These are phyloP conservation scores for Xylaria grammica DNA, from an alignment of 495 filamentous ascomycete species.

Conservation along the genomic window DNA sequence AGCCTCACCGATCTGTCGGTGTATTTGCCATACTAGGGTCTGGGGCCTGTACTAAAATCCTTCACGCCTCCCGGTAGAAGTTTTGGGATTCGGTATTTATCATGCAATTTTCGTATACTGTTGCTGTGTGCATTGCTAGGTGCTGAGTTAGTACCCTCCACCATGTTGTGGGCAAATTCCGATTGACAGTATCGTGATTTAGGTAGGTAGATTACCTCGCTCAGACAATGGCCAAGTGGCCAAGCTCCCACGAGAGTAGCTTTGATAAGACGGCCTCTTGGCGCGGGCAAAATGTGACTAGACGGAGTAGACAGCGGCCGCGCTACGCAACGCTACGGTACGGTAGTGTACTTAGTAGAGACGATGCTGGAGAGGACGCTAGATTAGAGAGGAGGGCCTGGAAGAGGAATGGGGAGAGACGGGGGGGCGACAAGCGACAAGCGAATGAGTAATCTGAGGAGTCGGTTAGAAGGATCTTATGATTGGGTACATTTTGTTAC, in stretches of 20 bases:
- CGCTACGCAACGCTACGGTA: too few species aligned
- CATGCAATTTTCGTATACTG: constrained; percentile 1
- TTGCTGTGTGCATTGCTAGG: constrained; percentile 2
- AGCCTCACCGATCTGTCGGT: constrained; percentile 12
- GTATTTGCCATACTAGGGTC: constrained; percentile 11
- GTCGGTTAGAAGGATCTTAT: neutral
- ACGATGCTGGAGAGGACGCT: too few species aligned
- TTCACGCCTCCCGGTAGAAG: neutral
- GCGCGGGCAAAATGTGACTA: neutral
- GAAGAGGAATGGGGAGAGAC: neutral
- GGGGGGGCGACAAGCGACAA: neutral
- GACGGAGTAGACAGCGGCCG: neutral
- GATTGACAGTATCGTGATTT: neutral
- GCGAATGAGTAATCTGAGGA: neutral
- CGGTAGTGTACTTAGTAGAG: too few species aligned
- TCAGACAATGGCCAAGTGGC: neutral
- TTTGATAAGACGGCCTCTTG: constrained; percentile 16
- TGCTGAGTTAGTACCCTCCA: neutral
- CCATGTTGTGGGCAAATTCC: neutral
- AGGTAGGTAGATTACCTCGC: neutral
- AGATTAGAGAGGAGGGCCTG: too few species aligned
- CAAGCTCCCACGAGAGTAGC: neutral
- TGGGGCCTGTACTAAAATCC: neutral
- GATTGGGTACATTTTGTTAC: neutral
- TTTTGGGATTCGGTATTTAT: constrained; percentile 4